Conservation (phyloP, 352 stramenopile species). For the Phytophthora vignae region DNA sequence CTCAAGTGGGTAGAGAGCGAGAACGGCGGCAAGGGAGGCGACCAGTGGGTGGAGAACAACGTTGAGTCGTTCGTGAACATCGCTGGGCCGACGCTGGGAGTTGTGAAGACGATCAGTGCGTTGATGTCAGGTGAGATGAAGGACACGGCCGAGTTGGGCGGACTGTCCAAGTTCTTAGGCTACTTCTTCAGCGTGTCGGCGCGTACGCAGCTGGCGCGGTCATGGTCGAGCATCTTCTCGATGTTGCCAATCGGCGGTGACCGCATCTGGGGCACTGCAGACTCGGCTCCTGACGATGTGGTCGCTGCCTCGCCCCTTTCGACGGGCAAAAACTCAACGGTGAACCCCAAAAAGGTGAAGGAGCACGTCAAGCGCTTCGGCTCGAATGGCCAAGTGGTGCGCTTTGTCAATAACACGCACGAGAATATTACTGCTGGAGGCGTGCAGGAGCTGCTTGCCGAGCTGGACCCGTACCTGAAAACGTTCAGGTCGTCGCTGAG, state of each 20-base stretch:
- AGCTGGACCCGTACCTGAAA: conserved; percentile 58
- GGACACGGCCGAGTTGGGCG: conserved; percentile 91
- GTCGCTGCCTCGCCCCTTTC: conserved; percentile 61
- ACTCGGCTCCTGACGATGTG: conserved; percentile 73
- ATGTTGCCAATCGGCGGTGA: conserved; percentile 95
- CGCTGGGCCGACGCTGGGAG: conserved; percentile 93
- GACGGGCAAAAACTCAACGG: conserved; percentile 39
- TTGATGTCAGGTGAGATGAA: conserved; percentile 96
- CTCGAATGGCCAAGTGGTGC: conserved; percentile 59
- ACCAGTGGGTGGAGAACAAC: conserved; percentile 94
- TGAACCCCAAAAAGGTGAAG: conserved; percentile 44
- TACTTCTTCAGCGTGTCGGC: conserved; percentile 77
- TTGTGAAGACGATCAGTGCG: conserved; percentile 92
- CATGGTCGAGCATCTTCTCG: conserved; percentile 87
- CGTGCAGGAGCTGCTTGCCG: conserved; percentile 57
- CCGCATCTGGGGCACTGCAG: conserved; percentile 81
- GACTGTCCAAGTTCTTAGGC: conserved; percentile 86
- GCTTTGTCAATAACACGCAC: conserved; percentile 60
- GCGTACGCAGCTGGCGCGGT: conserved; percentile 66
- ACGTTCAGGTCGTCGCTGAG: conserved; percentile 54
- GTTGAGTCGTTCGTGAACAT: conserved; percentile 95
- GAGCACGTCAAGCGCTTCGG: conserved; percentile 57
- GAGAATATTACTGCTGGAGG: conserved; percentile 64
- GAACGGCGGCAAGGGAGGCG: conserved; percentile 84
- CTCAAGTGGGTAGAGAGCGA: conserved; percentile 94